Percentiles rank a stretch among this genome's conserved stretches.
phyloP scores from a whole-genome alignment of 805 yeast species.

The Kregervanrija delftensis region DNA sequence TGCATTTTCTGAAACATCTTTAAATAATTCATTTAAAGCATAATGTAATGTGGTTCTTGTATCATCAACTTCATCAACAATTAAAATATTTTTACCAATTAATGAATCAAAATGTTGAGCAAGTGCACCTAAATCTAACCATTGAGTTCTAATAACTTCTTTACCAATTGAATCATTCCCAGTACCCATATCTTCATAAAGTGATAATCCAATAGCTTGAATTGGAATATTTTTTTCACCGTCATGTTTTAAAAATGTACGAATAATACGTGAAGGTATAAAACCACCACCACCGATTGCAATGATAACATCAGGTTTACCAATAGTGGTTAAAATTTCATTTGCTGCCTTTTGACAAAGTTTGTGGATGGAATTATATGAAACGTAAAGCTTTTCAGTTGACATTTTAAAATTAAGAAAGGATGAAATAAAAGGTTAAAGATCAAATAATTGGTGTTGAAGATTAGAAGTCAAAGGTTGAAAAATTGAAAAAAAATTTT shows the following conservation, averaged over 20 bases:
- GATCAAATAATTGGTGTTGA: not conserved
- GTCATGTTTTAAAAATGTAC: conserved; percentile 52
- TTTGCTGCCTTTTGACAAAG: conserved; percentile 52
- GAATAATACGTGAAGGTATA: conserved; percentile 60
- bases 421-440: not conserved
- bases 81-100: conserved; percentile 73
- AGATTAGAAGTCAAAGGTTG: no score
- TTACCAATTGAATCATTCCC: conserved; percentile 54
- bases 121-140: conserved; percentile 78
- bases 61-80: conserved; percentile 89
- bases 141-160: conserved; percentile 82
- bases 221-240: conserved; percentile 64
- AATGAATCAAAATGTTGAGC: conserved; percentile 64
- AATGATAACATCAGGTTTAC: conserved; percentile 46
- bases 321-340: conserved; percentile 22
- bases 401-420: conserved; percentile 19
- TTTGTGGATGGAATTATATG: conserved; percentile 79
- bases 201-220: conserved; percentile 61
- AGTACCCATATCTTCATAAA: conserved; percentile 52
- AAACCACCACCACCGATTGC: conserved; percentile 75
- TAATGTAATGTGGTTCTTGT: conserved; percentile 86
- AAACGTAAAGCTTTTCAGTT: conserved; percentile 49
- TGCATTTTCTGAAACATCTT: conserved; percentile 58
- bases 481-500: no score
- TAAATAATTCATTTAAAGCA: conserved; percentile 69